Percentiles rank a stretch among this genome's conserved stretches.
These are phyloP conservation scores for Aspergillus haitiensis DNA, from an alignment of 495 filamentous ascomycete genomes.

Conservation along the genomic window DNA sequence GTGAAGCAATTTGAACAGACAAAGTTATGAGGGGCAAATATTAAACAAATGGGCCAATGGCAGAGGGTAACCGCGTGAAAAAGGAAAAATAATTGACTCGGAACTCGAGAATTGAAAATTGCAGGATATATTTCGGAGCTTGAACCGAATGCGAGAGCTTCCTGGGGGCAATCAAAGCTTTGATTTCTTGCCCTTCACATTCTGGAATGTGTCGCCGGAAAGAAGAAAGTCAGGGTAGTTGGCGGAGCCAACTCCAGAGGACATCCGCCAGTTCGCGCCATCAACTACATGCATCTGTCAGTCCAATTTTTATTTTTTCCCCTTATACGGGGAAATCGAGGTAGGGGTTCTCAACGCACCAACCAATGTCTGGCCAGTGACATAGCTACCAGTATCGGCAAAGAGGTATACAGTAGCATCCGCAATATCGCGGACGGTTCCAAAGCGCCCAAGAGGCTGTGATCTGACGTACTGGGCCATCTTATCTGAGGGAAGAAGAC, in stretches of 20 bases:
- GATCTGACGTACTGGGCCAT: constrained; percentile 33
- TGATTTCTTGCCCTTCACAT: constrained; percentile 59
- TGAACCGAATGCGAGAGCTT: too few relatives aligned
- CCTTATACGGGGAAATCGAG: neutral
- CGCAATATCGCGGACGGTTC: constrained; percentile 83
- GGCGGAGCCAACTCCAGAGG: constrained; percentile 40
- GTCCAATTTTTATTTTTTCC: neutral
- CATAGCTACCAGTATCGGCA: constrained; percentile 76
- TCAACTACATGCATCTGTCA: constrained; percentile 36
- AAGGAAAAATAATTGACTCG: too few relatives aligned
- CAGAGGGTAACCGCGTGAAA: too few relatives aligned
- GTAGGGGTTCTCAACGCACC: constrained; percentile 37
- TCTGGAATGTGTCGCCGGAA: constrained; percentile 52
- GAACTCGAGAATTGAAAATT: too few relatives aligned
- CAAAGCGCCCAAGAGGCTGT: constrained; percentile 71
- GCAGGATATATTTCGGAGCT: too few relatives aligned
- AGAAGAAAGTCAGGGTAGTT: constrained; percentile 67
- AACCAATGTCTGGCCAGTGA: constrained; percentile 75
- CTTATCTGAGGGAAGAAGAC: constrained; percentile 40
- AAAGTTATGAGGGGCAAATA: too few relatives aligned
- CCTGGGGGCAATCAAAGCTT: constrained; percentile 55
- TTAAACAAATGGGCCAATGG: too few relatives aligned
- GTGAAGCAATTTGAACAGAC: too few relatives aligned
- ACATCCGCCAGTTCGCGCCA: constrained; percentile 48
- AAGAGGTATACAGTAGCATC: constrained; percentile 91